These are phyloP conservation scores for Metschnikowia rubicola DNA, from an alignment of 805 yeast species.

Conservation along the genomic window DNA sequence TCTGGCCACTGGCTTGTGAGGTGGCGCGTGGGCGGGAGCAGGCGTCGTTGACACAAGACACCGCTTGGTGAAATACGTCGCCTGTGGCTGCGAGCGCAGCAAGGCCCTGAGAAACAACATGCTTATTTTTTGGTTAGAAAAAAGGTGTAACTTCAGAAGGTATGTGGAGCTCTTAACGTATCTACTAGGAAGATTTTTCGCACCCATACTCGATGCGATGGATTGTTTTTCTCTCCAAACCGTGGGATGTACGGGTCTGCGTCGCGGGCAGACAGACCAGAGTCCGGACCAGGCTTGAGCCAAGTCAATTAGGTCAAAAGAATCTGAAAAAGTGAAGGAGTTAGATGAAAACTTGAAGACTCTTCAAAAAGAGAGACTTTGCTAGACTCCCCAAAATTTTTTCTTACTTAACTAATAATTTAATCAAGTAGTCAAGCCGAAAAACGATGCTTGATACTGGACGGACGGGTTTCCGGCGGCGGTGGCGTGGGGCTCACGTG, in stretches of 20 bases:
- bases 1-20: constrained; percentile 8
- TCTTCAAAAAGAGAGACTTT: no score
- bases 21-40: not conserved
- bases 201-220: constrained; percentile 8
- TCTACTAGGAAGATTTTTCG: constrained; percentile 4
- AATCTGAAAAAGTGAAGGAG: not conserved
- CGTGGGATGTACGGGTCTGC: constrained; percentile 1
- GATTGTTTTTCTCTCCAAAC: not conserved
- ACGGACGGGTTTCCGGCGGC: no score
- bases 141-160: not conserved
- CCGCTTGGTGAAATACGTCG: not conserved
- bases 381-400: no score
- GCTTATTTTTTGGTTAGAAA: not conserved
- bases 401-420: no score
- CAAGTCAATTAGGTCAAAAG: no score
- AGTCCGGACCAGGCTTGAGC: no score
- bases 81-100: constrained; percentile 1
- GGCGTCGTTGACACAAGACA: constrained; percentile 2
- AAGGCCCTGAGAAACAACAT: constrained; percentile 8
- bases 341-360: not conserved
- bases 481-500: no score
- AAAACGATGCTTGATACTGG: no score
- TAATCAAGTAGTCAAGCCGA: no score
- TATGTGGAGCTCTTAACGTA: not conserved
- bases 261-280: not conserved